These are phyloP conservation scores for Glycine tomentella DNA, from an alignment of 306 rosid genomes.

Conservation along the genomic window DNA sequence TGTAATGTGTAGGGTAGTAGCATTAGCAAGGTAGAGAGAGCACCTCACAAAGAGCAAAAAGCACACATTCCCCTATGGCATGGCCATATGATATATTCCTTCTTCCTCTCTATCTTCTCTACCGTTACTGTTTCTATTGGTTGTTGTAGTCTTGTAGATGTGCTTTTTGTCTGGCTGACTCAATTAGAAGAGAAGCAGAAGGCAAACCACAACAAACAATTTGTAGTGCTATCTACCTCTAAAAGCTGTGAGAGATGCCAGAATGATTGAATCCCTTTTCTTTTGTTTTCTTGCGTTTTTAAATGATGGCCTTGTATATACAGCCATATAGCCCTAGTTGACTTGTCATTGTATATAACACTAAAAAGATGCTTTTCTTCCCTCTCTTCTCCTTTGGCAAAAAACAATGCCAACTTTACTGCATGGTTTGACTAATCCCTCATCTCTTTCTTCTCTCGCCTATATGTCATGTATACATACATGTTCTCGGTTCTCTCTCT, in stretches of 20 bases:
- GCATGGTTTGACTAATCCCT: constrained; percentile 53
- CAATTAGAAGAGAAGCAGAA: constrained; percentile 21
- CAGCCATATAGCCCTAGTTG: constrained; percentile 52
- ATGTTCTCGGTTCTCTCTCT: neutral
- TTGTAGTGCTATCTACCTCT: constrained; percentile 38
- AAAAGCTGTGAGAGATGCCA: constrained; percentile 57
- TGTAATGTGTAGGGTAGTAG: neutral
- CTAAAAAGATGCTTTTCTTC: constrained; percentile 30
- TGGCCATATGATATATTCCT: neutral
- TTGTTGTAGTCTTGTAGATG: too few relatives aligned
- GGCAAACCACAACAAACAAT: neutral
- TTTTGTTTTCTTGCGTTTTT: neutral
- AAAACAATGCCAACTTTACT: constrained; percentile 54
- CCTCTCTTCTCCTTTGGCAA: constrained; percentile 8
- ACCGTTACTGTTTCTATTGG: too few relatives aligned
- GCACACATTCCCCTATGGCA: constrained; percentile 26
- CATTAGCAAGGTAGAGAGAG: neutral
- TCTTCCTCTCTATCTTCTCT: too few relatives aligned
- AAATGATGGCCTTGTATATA: constrained; percentile 43
- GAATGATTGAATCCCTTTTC: constrained; percentile 6
- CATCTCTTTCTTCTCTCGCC: neutral
- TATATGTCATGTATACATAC: too few relatives aligned
- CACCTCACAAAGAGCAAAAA: neutral
- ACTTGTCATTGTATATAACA: constrained; percentile 55
- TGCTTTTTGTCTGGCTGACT: constrained; percentile 54